Evolutionary conservation across 2,329 filamentous ascomycete genomes (phyloP), one percentile per base, ranked within the genome.

Genomic region (Aureobasidium namibiae): DNA sequence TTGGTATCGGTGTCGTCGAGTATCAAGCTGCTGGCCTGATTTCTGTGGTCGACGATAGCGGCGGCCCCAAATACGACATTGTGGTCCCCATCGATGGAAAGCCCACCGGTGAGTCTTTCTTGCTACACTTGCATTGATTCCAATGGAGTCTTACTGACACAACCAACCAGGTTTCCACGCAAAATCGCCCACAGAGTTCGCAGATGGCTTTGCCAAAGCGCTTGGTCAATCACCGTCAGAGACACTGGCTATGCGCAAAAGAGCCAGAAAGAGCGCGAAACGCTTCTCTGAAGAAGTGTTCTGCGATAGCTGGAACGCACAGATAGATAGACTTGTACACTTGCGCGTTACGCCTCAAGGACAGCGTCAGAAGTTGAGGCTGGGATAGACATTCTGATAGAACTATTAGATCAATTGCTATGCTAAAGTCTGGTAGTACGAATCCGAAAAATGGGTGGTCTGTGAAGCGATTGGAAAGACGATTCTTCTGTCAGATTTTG

Each of bases 1-100:
- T 99, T 71, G 94, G 94, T 23, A 99, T 99, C 61, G 94, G 94
- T 1, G 92, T 97, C 16, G 94, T 99, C 41, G 94, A 99, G 77
- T 99, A 97, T 70, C 92, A 97, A 71, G 94, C 94, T 4, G 94
- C 94, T 0, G 94, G 94, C 1, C 78, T 99, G 60, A 91, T 99
- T 60, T 86, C 88, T 5, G 92, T 99, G 0, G 94, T 97, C 9
- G 94, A 99, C 68, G 80, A 96, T 72, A 94, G 89, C 53, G 94
- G 92, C 9, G 94, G 94, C 0, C 94, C 94, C 1, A 96, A 94
- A 74, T 75, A 90, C 63, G 94, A 99, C 70, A 99, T 99, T 65
- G 92, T 97, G 16, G 82, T 90, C 10, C 81, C 88, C 11, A 77
- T 94, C 36, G 86, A 94, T 63, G 90, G 89, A 4, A 76, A 87